These are phyloP conservation scores for Chionographis japonica DNA, from an alignment of 106 monocot genomes.

Conservation along the genomic window DNA sequence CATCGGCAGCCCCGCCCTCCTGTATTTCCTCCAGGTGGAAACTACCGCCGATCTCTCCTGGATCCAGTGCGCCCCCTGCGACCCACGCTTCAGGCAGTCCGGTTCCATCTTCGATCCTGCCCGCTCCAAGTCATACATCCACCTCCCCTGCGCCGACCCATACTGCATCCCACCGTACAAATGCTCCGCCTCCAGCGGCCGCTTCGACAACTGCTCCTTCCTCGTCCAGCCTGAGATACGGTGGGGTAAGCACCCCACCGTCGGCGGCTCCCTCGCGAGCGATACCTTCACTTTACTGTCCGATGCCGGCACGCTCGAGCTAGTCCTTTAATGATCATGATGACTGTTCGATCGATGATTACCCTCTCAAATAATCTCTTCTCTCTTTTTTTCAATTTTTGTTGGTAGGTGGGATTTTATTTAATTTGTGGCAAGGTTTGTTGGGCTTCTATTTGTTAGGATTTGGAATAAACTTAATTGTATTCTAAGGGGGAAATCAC, in stretches of 20 bases:
- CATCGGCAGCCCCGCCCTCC: conserved; percentile 20
- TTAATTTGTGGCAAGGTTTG: no score
- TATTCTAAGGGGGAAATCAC: no score
- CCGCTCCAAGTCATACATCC: conserved; percentile 9
- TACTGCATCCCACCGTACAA: conserved; percentile 12
- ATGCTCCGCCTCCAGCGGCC: not conserved
- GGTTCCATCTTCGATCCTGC: conserved; percentile 16
- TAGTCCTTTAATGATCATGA: no score
- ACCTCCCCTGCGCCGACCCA: conserved; percentile 8
- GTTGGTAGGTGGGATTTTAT: no score
- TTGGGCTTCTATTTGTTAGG: no score
- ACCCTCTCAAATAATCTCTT: no score
- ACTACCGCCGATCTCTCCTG: conserved; percentile 26
- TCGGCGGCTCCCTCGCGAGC: not conserved
- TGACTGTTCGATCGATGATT: no score
- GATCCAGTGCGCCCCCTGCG: conserved; percentile 30
- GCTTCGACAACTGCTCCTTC: not conserved
- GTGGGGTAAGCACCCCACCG: not conserved
- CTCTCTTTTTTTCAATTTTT: no score
- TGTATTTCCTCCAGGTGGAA: conserved; percentile 1
- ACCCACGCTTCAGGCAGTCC: conserved; percentile 8
- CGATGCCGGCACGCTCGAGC: no score
- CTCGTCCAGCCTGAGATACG: not conserved
- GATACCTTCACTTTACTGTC: not conserved
- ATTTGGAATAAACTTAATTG: no score